Evolutionary conservation across 768 basidiomycete species (phyloP).

Genomic region (Leccinum arenicola): DNA sequence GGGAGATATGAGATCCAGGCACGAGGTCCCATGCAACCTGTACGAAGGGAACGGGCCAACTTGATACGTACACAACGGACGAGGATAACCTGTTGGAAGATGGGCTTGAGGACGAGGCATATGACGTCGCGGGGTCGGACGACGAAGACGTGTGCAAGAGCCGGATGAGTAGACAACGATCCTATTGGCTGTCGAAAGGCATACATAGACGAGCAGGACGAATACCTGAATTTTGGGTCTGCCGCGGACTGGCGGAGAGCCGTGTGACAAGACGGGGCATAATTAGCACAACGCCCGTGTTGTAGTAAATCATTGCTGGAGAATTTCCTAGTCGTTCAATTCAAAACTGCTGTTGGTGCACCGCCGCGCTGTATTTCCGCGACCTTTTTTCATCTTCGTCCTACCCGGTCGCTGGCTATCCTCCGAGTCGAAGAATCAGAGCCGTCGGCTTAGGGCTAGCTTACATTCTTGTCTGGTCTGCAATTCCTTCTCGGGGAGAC

Average conservation of each 20-base stretch:
- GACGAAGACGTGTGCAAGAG: slow-evolving; percentile 16
- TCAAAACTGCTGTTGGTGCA: not conserved
- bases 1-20: slow-evolving; percentile 57
- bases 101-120: no score
- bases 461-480: slow-evolving; percentile 7
- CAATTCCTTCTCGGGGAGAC: slow-evolving; percentile 6
- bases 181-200: slow-evolving; percentile 60
- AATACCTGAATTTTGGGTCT: not conserved
- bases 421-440: slow-evolving; percentile 11
- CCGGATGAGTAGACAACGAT: slow-evolving; percentile 32
- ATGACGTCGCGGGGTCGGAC: no score
- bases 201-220: slow-evolving; percentile 30
- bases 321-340: not conserved
- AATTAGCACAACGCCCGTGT: slow-evolving; percentile 5
- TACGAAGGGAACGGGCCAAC: slow-evolving; percentile 35
- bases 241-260: not conserved
- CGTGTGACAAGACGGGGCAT: slow-evolving; percentile 6
- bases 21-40: slow-evolving; percentile 40
- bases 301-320: not conserved
- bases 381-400: not conserved
- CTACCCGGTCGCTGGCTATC: not conserved
- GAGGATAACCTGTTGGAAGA: no score
- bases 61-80: slow-evolving; percentile 22
- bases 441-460: not conserved
- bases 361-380: not conserved